Base-by-base conservation (phyloP, 257 asterid species). In the Rehmannia glutinosa region DNA sequence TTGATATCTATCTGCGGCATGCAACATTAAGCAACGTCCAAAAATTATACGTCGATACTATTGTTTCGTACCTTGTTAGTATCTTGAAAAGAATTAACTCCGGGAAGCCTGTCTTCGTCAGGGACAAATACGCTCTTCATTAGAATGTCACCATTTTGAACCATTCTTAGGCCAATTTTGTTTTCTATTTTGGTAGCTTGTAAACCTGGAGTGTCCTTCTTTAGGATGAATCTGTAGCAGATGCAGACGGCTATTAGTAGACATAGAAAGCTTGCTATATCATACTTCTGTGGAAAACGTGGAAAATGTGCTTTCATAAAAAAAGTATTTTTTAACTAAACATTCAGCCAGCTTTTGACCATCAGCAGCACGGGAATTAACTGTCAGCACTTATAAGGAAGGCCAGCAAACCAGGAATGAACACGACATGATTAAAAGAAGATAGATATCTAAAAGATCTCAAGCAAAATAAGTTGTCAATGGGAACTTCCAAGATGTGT, bases 61-160 rank as follows among this genome's bases (percentile, higher is more conserved):
- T 36, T 55, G 71, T 46, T 36, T 4, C 70, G 20, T 78, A 94
- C 99, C 98, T 91, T 91, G 83, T 43, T 88, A 25, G 98, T 94
- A 73, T 94, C 99, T 75, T 88, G 86, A 74, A 91, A 94, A 66
- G 98, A 94, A 68, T 87, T 84, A 43, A 89, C 93, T 75, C 95
- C 98, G 15, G 95, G 80, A 47, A 94, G 84, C 77, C 90, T 87
- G 78, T 88, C 98, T 75, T 94, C 99, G 53, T 94, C 97, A 50
- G 95, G 96, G 60, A 91, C 93, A 74, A 91, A 94, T 46, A 89
- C 96, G 21, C 72, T 82, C 68, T 91, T 83, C 82, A 91, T 16
- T 23, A 94, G 74, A 71, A 94, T 87, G 79, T 94, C 97, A 62
- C 97, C 98, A 69, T 94, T 94, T 77, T 94, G 99, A 69, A 94